These are phyloP conservation scores for Quercus tomentella DNA, from an alignment of 331 rosid genomes.

Conservation along the genomic window DNA sequence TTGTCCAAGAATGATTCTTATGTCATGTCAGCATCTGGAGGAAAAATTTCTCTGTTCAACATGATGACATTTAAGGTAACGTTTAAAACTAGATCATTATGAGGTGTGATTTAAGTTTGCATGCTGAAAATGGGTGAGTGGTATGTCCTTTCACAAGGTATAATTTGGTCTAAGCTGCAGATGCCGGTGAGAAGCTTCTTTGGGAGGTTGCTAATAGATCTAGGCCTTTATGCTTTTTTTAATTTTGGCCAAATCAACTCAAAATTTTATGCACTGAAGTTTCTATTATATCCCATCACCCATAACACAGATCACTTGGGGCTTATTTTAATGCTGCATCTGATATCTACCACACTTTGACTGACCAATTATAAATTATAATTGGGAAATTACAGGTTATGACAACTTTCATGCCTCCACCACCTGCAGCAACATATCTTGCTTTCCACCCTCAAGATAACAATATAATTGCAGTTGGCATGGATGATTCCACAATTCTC, in stretches of 20 bases:
- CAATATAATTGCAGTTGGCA: slow-evolving; percentile 57
- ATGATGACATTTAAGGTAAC: slow-evolving; percentile 55
- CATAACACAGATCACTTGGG: background rate
- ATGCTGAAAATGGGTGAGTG: background rate
- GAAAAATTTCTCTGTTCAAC: slow-evolving; percentile 57
- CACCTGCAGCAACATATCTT: slow-evolving; percentile 57
- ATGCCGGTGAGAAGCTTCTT: background rate
- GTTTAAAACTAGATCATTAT: background rate
- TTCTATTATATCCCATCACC: background rate
- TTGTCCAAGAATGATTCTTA: slow-evolving; percentile 63
- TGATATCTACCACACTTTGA: background rate
- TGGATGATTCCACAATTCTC: slow-evolving; percentile 43
- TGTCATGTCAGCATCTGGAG: slow-evolving; percentile 66
- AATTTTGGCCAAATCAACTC: background rate
- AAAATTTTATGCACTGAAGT: background rate
- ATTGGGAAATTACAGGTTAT: slow-evolving; percentile 32
- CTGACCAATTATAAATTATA: background rate
- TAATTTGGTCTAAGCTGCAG: background rate
- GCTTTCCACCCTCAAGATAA: slow-evolving; percentile 62
- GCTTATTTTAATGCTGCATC: background rate
- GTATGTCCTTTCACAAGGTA: background rate
- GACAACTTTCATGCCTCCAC: slow-evolving; percentile 52
- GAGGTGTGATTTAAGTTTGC: background rate
- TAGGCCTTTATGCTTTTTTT: background rate
- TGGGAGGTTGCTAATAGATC: background rate